Evolutionary conservation across 345 rosid genomes (phyloP).

Genomic region (Aquilaria malaccensis): DNA sequence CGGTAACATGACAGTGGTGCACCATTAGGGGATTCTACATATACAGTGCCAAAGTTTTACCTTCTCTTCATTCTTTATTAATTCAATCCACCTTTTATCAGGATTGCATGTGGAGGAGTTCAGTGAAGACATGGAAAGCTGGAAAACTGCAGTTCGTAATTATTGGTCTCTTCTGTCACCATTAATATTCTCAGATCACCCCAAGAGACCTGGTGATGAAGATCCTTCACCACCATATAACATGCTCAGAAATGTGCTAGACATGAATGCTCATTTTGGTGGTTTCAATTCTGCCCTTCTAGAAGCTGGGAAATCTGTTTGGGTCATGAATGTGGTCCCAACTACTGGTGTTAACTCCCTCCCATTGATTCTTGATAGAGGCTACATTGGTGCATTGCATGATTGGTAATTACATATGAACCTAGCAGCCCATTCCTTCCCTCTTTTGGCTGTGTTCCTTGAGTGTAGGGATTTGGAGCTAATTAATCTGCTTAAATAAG

Average conservation of each 20-base stretch:
- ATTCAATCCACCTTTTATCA: conserved; percentile 20
- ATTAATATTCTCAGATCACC: conserved; percentile 97
- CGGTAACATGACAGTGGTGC: conserved; percentile 34
- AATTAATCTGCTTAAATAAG: background rate
- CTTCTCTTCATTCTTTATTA: background rate
- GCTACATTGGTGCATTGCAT: conserved; percentile 84
- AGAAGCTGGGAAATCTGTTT: conserved; percentile 73
- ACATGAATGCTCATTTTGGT: conserved; percentile 94
- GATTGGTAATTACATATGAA: conserved; percentile 53
- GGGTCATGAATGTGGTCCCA: conserved; percentile 99
- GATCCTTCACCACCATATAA: conserved; percentile 97
- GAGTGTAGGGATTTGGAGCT: background rate
- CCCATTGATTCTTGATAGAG: conserved; percentile 85
- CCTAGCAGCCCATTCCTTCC: too few relatives aligned
- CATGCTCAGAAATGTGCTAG: conserved; percentile 93
- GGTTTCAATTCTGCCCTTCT: conserved; percentile 82
- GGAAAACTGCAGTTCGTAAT: conserved; percentile 53
- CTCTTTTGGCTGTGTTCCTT: background rate
- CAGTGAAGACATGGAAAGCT: conserved; percentile 51
- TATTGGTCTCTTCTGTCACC: conserved; percentile 99
- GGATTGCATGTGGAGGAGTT: conserved; percentile 67
- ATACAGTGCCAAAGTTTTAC: background rate
- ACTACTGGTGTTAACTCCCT: conserved; percentile 77
- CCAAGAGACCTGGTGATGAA: conserved; percentile 99
- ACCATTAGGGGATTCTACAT: too few relatives aligned